These are phyloP conservation scores for Lentinula guzmanii DNA, from an alignment of 768 basidiomycete genomes.

Conservation along the genomic window DNA sequence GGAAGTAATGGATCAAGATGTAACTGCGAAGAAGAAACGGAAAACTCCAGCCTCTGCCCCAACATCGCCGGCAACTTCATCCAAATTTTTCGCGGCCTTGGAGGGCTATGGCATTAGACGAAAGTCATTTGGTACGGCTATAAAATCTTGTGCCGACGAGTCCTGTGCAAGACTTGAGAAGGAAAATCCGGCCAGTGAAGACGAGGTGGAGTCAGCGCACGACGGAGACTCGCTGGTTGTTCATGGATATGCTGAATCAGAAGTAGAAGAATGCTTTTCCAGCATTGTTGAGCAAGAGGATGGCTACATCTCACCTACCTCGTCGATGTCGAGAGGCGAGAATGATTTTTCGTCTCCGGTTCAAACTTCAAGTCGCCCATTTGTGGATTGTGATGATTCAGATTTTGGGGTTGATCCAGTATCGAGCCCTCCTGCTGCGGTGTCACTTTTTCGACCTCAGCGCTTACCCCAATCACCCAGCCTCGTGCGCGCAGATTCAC, in stretches of 20 bases:
- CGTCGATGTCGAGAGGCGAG: constrained; percentile 48
- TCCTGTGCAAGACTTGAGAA: neutral
- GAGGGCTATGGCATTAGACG: constrained; percentile 6
- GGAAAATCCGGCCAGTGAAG: constrained; percentile 11
- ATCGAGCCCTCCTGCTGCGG: constrained; percentile 36
- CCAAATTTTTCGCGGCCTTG: constrained; percentile 30
- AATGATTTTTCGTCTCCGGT: constrained; percentile 65
- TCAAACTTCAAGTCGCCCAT: constrained; percentile 15
- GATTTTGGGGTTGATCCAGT: constrained; percentile 50
- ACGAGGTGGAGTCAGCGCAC: constrained; percentile 8
- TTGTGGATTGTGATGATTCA: constrained; percentile 15
- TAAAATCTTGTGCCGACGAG: neutral
- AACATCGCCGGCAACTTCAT: constrained; percentile 19
- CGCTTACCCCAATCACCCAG: constrained; percentile 7
- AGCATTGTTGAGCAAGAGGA: constrained; percentile 66
- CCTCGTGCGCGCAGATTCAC: constrained; percentile 10
- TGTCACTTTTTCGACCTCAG: constrained; percentile 4
- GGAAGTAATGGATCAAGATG: constrained; percentile 65
- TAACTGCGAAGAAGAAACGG: constrained; percentile 41
- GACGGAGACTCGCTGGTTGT: constrained; percentile 25
- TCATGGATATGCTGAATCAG: constrained; percentile 29
- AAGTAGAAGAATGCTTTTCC: constrained; percentile 34
- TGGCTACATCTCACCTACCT: constrained; percentile 73
- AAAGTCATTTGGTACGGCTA: constrained; percentile 8
- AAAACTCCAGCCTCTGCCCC: constrained; percentile 13